These are phyloP conservation scores for Penicillium hordei DNA, from an alignment of 2,329 filamentous ascomycete genomes.

Conservation along the genomic window DNA sequence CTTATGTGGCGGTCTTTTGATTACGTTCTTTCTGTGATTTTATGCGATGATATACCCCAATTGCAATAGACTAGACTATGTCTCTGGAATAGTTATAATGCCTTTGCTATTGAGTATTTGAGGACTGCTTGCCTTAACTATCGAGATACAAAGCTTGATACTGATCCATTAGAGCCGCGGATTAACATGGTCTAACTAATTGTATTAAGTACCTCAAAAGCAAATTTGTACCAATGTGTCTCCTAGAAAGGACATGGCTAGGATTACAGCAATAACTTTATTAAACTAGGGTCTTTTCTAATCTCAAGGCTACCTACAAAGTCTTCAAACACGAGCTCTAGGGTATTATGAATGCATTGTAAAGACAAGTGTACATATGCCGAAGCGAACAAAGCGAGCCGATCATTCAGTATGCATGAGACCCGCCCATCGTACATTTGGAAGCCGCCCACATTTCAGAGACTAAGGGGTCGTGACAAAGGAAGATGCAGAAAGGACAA, in stretches of 20 bases:
- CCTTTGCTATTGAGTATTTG: neutral
- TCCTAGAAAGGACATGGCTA: neutral
- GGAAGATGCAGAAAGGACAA: neutral
- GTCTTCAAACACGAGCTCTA: neutral
- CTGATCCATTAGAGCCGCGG: too few species aligned
- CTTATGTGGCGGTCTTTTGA: neutral
- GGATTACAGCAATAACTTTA: neutral
- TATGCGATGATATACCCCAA: conserved; percentile 7
- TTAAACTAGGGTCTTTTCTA: neutral
- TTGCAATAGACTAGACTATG: neutral
- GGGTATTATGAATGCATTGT: conserved; percentile 13
- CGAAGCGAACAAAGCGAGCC: conserved; percentile 10
- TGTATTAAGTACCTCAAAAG: neutral
- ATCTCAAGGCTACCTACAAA: neutral
- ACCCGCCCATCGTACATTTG: conserved; percentile 19
- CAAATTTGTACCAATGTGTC: neutral
- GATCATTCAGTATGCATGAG: conserved; percentile 13
- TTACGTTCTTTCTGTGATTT: neutral
- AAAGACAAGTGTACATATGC: conserved; percentile 9
- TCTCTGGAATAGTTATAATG: neutral
- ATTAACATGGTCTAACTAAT: neutral
- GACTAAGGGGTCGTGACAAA: neutral
- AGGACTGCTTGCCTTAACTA: neutral
- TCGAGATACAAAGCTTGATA: neutral
- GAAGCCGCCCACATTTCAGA: conserved; percentile 11